Evolutionary conservation across 2,329 filamentous ascomycete species (phyloP), one percentile per base, ranked within the genome.

Genomic region (Colletotrichum sidae): DNA sequence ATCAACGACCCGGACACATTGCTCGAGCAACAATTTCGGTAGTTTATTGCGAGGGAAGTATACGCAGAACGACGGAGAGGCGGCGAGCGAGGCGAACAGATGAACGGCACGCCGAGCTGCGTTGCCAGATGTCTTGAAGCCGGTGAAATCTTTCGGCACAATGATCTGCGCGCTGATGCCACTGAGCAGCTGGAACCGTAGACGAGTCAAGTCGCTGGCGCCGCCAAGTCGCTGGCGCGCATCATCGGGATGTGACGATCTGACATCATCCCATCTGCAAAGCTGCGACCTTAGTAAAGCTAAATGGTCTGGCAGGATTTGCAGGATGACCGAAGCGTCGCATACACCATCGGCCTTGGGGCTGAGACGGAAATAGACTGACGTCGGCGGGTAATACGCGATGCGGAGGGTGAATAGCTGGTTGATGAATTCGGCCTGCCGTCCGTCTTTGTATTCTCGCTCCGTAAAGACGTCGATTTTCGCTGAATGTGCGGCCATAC

Each of bases 121-220:
- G 39, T 39, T 52, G 46, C 15, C 47, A 39, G 33, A 12, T 13
- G 39, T 8, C 17, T 55, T 35, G 9, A 47, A 13, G 25, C 13
- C 1, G 10, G 42, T 17, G 17, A 54, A 60, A 2, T 10, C 42
- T 2, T 11, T 49, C 13, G 57, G 57, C 7, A 60, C 50, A 12
- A 60, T 45, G 50, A 54, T 33, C 44, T 60, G 57, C 8, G 50
- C 57, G 37, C 33, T 15, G 34, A 39, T 11, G 41, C 35, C 44
- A 12, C 25, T 55, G 42, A 34, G 50, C 35, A 60, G 50, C 17
- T 41, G 41, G 37, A 60, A 60, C 50, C 41, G 57, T 13, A 60
- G 57, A 25, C 50, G 57, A 12, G 50, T 49, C n/a, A 56, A 34
- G 25, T 45, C 13, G 15, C 42, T n/a, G 5, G 11, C 9, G 25